Base-by-base conservation (phyloP, 805 yeast genomes). In the Kodamaea jinghongensis region DNA sequence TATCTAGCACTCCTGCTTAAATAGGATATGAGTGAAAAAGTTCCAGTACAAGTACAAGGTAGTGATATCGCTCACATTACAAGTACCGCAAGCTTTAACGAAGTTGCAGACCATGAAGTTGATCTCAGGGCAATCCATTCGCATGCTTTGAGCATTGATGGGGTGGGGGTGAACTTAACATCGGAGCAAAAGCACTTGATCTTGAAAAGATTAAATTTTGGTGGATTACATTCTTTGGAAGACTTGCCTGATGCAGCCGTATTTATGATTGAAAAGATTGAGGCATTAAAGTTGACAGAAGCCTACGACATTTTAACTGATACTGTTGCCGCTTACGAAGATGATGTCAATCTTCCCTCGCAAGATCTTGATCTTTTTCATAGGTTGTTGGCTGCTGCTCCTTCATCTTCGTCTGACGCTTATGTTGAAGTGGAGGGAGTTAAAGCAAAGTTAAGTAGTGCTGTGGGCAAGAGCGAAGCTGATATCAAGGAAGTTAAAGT, bases 341-440 rank as follows among this genome's bases (percentile, higher is more conserved):
- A 64, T 36, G 83, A 78, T 51, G 68, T 70, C 28, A 76, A 75
- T 49, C 61, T 77, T 42, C 70, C 75, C 7, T 45, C 41, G 2
- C 54, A 49, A 1, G 70, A 67, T 29, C 63, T 63, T 46, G 58
- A 56, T 4, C 60, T 63, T 36, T 56, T 73, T 30, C 33, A 46
- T 17, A 42, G 37, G 3, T 44, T 55, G 33, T 46, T 56, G 12
- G 41, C 39, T 1, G n/a, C 4, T 10, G 36, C 33, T 4, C 41
- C 31, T 10, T 4, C 20, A 25, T 25, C 15, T 23, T 8, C 7
- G 17, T 8, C 23, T 20, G 23, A n/a, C n/a, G n/a, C n/a, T n/a
- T 20, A 20, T 20, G 7, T 8, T 20, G 8, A 20, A 4, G 6
- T 4, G 4, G 28, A 22, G 13, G 30, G 16, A 22, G n/a, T 20